Evolutionary conservation across 1,139 yeast species (phyloP).

Genomic region (Candida sp.): DNA sequence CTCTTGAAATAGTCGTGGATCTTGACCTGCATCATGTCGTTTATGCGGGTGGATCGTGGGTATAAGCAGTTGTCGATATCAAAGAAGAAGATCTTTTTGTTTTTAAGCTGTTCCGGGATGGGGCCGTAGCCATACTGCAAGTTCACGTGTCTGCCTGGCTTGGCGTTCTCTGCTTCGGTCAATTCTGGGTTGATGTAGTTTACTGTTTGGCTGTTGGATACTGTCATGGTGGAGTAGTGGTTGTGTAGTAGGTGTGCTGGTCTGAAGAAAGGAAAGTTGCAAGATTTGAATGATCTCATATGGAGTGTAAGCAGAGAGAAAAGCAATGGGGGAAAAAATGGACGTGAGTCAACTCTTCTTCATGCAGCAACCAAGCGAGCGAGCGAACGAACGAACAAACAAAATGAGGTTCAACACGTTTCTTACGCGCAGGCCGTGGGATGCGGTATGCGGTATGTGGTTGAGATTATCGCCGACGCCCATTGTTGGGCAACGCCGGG

Average conservation of each 20-base stretch:
- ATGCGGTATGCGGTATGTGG: too few relatives aligned
- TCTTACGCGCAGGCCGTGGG: not conserved
- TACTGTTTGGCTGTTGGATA: conserved; percentile 12
- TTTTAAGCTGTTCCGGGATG: conserved; percentile 30
- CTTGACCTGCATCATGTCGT: conserved; percentile 85
- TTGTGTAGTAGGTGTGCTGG: not conserved
- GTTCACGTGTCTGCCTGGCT: conserved; percentile 38
- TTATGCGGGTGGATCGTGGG: conserved; percentile 72
- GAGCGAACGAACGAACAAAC: not conserved
- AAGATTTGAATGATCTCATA: not conserved
- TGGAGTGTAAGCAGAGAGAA: not conserved
- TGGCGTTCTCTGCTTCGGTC: conserved; percentile 14
- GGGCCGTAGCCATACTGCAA: conserved; percentile 55
- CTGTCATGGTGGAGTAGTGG: conserved; percentile 7
- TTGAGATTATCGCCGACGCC: too few relatives aligned
- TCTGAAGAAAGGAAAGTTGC: not conserved
- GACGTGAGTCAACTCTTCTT: not conserved
- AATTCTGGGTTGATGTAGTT: conserved; percentile 28
- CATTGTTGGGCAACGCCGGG: too few relatives aligned
- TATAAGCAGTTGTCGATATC: conserved; percentile 95
- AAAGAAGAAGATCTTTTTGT: conserved; percentile 70
- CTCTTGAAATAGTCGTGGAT: conserved; percentile 83
- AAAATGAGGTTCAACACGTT: not conserved
- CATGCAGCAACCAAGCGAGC: not conserved
- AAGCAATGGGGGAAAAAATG: not conserved